phyloP scores from a whole-genome alignment of 768 basidiomycete species.

The Pleurotus citrinopileatus region DNA sequence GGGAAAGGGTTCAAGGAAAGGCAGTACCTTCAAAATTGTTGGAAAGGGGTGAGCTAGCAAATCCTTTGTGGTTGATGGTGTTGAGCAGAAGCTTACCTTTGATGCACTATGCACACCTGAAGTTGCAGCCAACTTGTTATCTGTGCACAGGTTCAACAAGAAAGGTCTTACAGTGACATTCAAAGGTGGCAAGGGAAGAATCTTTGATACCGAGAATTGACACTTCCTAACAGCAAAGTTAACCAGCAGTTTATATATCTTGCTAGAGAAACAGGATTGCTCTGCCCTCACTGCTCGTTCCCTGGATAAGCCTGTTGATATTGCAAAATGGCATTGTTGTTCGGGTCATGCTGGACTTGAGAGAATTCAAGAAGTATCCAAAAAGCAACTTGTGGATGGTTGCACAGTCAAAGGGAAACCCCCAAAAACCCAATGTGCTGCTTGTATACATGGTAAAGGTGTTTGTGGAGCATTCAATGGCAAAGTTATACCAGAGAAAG shows the following conservation, averaged over 20 bases:
- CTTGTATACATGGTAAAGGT: neutral
- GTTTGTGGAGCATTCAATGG: neutral
- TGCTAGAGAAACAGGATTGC: neutral
- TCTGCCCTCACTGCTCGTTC: neutral
- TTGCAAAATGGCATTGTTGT: neutral
- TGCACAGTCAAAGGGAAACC: neutral
- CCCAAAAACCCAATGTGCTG: neutral
- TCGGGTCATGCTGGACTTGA: neutral
- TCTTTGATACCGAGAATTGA: neutral
- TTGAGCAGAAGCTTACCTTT: conserved; percentile 15
- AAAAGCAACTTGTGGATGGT: neutral
- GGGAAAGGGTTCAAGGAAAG: conserved; percentile 11
- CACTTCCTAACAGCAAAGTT: neutral
- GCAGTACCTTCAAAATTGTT: conserved; percentile 16
- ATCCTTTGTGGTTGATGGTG: conserved; percentile 8
- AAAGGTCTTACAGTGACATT: conserved; percentile 15
- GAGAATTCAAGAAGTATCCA: neutral
- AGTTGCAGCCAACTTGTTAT: conserved; percentile 23
- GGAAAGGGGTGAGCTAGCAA: conserved; percentile 20
- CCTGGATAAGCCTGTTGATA: neutral
- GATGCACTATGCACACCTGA: conserved; percentile 24
- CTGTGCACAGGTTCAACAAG: conserved; percentile 16
- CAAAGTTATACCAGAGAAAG: neutral
- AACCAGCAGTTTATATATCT: neutral
- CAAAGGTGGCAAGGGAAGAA: conserved; percentile 4